Evolutionary conservation across 2,329 filamentous ascomycete genomes (phyloP).

Genomic region (Curvularia eragrostidis): DNA sequence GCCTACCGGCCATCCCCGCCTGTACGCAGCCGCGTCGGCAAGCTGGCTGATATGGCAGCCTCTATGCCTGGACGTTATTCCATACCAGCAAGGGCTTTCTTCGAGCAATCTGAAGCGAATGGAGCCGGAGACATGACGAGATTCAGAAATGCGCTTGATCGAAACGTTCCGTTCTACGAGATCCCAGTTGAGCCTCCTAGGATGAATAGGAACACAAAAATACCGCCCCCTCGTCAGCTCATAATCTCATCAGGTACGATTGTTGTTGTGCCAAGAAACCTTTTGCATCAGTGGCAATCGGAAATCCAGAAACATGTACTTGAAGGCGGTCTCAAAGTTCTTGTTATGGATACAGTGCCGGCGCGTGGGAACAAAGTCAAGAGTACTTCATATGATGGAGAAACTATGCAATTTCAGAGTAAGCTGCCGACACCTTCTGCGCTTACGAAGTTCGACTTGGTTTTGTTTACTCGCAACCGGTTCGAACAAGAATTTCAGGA

Average conservation of each 20-base stretch:
- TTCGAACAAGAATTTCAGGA: slow-evolving; percentile 73
- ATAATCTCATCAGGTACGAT: slow-evolving; percentile 73
- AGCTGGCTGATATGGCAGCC: slow-evolving; percentile 78
- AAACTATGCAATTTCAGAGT: slow-evolving; percentile 47
- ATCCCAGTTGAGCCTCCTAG: slow-evolving; percentile 50
- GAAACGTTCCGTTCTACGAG: slow-evolving; percentile 50
- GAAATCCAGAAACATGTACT: slow-evolving; percentile 81
- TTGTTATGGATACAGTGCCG: slow-evolving; percentile 61
- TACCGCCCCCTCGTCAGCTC: slow-evolving; percentile 58
- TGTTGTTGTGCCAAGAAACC: slow-evolving; percentile 81
- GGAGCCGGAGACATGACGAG: slow-evolving; percentile 43
- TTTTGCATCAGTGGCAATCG: slow-evolving; percentile 81
- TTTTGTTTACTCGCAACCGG: slow-evolving; percentile 76
- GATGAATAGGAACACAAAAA: slow-evolving; percentile 52
- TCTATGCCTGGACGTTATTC: slow-evolving; percentile 69
- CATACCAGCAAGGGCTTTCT: slow-evolving; percentile 72
- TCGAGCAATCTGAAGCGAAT: slow-evolving; percentile 58
- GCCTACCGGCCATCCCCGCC: slow-evolving; percentile 59
- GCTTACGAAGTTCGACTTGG: slow-evolving; percentile 73
- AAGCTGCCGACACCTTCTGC: slow-evolving; percentile 64
- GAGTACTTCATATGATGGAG: slow-evolving; percentile 9
- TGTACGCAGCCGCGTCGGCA: slow-evolving; percentile 61
- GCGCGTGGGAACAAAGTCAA: slow-evolving; percentile 33
- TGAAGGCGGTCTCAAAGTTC: slow-evolving; percentile 64
- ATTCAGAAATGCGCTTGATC: slow-evolving; percentile 37